Evolutionary conservation across 2,329 filamentous ascomycete species (phyloP).

Genomic region (Huntiella bhutanensis): DNA sequence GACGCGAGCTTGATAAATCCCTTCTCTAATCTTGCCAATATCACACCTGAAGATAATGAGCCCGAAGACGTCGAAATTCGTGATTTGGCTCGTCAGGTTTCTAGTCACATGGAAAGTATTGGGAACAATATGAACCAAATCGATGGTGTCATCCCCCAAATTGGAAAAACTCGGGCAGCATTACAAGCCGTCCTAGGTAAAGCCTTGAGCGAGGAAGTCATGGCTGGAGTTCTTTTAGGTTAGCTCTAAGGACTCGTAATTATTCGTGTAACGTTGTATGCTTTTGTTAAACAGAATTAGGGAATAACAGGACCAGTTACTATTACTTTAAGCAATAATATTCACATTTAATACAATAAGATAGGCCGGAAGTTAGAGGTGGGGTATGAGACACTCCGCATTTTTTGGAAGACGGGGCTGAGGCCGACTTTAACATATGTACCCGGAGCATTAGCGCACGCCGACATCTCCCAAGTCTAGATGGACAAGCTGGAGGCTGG

Average conservation of each 20-base stretch:
- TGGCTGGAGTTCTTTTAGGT: slow-evolving; percentile 30
- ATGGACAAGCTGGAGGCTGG: too few relatives aligned
- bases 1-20: not conserved
- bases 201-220: slow-evolving; percentile 25
- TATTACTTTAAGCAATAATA: too few relatives aligned
- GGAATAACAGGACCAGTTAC: too few relatives aligned
- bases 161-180: slow-evolving; percentile 28
- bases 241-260: slow-evolving; percentile 4
- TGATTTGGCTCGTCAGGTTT: slow-evolving; percentile 21
- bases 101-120: slow-evolving; percentile 38
- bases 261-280: not conserved
- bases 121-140: slow-evolving; percentile 34
- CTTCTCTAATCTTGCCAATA: slow-evolving; percentile 12
- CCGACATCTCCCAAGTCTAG: too few relatives aligned
- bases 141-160: slow-evolving; percentile 30
- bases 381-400: too few relatives aligned
- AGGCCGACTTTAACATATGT: too few relatives aligned
- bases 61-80: slow-evolving; percentile 7
- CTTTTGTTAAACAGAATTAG: too few relatives aligned
- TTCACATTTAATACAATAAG: too few relatives aligned
- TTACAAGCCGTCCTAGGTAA: slow-evolving; percentile 29
- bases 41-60: slow-evolving; percentile 19
- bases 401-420: too few relatives aligned
- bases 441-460: too few relatives aligned
- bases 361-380: too few relatives aligned